phyloP scores from a whole-genome alignment of 2,329 filamentous ascomycete genomes.

The Beauveria sp. region DNA sequence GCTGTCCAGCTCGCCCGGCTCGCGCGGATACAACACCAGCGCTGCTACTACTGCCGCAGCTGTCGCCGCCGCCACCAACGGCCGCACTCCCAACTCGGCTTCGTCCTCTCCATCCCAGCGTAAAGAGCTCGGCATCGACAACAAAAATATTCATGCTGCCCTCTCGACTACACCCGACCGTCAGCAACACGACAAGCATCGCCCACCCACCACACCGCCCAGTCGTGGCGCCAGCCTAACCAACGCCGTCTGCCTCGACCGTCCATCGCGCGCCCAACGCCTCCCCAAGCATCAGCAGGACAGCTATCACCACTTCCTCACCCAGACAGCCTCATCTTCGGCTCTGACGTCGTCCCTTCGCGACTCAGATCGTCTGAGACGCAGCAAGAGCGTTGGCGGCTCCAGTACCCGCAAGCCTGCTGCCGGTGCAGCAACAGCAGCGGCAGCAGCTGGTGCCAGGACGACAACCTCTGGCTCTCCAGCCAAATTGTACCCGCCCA shows the following conservation, averaged over 20 bases:
- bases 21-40: slow-evolving; percentile 40
- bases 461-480: background rate
- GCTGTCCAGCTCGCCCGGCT: slow-evolving; percentile 39
- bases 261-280: background rate
- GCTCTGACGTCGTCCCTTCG: background rate
- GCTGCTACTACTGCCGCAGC: slow-evolving; percentile 65
- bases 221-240: background rate
- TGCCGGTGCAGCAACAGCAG: background rate
- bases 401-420: background rate
- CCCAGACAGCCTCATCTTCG: background rate
- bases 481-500: background rate
- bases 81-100: slow-evolving; percentile 19
- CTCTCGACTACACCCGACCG: background rate
- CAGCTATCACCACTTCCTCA: slow-evolving; percentile 4
- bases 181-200: background rate
- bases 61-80: slow-evolving; percentile 50
- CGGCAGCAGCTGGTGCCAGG: background rate
- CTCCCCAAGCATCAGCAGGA: background rate
- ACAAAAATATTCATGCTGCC: background rate
- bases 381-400: slow-evolving; percentile 19
- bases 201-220: background rate
- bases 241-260: background rate
- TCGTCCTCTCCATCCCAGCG: background rate
- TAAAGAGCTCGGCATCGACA: background rate
- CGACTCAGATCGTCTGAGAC: slow-evolving; percentile 9